These are phyloP conservation scores for Hyphopichia khmerensis DNA, from an alignment of 1,139 yeast genomes.

Conservation along the genomic window DNA sequence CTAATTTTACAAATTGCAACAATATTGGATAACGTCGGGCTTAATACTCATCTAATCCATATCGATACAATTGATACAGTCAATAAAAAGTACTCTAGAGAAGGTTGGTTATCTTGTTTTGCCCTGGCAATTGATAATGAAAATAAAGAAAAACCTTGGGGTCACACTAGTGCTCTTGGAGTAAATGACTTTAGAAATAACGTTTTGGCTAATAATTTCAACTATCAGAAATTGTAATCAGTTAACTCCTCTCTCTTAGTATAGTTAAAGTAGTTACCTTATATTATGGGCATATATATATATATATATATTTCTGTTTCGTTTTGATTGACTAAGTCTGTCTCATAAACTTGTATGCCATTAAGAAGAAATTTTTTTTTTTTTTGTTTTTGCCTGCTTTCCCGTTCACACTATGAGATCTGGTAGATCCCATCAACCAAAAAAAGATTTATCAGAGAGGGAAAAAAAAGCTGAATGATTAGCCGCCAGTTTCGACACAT, in stretches of 20 bases:
- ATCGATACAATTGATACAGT: slow-evolving; percentile 27
- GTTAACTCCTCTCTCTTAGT: too few species aligned
- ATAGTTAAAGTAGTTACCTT: too few species aligned
- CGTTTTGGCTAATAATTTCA: slow-evolving; percentile 17
- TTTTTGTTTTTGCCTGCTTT: too few species aligned
- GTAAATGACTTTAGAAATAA: slow-evolving; percentile 27
- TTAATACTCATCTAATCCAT: slow-evolving; percentile 30
- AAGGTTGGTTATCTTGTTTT: slow-evolving; percentile 36
- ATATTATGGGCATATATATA: too few species aligned
- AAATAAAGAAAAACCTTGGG: slow-evolving; percentile 33
- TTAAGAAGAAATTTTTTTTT: too few species aligned
- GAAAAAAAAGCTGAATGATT: neutral
- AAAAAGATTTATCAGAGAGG: too few species aligned
- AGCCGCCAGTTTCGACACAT: neutral
- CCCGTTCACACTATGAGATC: neutral
- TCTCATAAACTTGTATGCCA: too few species aligned
- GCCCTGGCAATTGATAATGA: slow-evolving; percentile 36
- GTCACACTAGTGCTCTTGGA: slow-evolving; percentile 38
- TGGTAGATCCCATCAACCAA: neutral
- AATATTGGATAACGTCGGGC: slow-evolving; percentile 38
- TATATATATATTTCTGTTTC: too few species aligned
- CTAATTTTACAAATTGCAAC: slow-evolving; percentile 36
- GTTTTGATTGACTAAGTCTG: too few species aligned
- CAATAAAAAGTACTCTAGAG: slow-evolving; percentile 26
- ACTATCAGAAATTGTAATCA: slow-evolving; percentile 14